A percentile compares a stretch with the other conserved stretches of the same genome.
Evolutionary conservation across 2,329 filamentous ascomycete genomes (phyloP).

Genomic region (Sarocladium kiliense): DNA sequence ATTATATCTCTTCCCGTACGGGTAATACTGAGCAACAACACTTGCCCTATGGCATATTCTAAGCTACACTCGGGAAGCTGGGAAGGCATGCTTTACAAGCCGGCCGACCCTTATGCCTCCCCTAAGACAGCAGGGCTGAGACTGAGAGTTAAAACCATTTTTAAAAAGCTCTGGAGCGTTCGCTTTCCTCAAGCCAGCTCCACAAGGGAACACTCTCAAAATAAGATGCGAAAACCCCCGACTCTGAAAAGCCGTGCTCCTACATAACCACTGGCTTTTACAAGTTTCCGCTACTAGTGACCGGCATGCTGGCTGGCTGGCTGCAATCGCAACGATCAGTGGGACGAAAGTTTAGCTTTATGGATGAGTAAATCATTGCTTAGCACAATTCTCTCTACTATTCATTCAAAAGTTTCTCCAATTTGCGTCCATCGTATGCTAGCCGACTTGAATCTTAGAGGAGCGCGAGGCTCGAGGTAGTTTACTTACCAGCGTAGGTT

Average conservation of each 20-base stretch:
- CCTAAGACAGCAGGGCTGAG: not conserved
- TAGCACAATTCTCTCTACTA: no score
- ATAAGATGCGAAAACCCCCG: not conserved
- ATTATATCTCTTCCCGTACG: not conserved
- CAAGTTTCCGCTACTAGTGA: not conserved
- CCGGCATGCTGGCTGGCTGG: not conserved
- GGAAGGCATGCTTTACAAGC: not conserved
- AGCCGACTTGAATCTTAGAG: not conserved
- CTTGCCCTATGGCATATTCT: not conserved
- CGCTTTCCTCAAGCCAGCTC: not conserved
- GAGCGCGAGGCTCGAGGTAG: not conserved
- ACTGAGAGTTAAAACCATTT: not conserved
- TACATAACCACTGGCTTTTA: not conserved
- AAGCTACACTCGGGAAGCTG: not conserved
- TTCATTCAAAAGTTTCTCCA: no score
- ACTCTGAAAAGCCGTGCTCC: not conserved
- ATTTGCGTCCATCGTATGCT: no score
- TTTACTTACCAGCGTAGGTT: not conserved
- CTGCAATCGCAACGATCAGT: not conserved
- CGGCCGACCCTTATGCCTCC: not conserved
- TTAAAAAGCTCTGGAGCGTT: not conserved
- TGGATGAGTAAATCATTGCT: no score
- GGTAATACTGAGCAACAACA: not conserved
- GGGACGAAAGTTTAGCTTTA: not conserved
- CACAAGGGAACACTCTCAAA: not conserved